Base-by-base conservation (phyloP, 768 basidiomycete genomes). In the Butyriboletus loyo region DNA sequence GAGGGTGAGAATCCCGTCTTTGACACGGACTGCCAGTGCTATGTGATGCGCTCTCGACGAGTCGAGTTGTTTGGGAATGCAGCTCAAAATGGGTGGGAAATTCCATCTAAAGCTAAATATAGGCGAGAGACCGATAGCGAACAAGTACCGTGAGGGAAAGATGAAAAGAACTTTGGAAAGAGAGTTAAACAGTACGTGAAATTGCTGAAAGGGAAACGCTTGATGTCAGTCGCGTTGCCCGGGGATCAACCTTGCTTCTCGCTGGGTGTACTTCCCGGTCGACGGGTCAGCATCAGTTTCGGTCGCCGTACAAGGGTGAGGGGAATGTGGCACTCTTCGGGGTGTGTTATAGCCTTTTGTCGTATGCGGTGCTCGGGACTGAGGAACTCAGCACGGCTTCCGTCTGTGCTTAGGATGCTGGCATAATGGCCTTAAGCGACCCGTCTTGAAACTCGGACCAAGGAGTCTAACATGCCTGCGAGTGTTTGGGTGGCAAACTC, bases 31-130 rank as follows among this genome's bases (percentile, higher is more conserved):
- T 72, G 62, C 73, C 77, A 77, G 74, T 73, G 75, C 78, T 72
- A 73, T 83, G 80, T 84, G 83, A 82, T 82, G 76, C 74, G 74
- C 82, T 81, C 79, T 86, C 83, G 70, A 84, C 76, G 83, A 86
- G 85, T 86, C 82, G 83, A 81, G 84, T 86, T 85, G 84, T 84
- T 86, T 86, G 83, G 82, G 82, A 86, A 84, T 86, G 84, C 85
- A 85, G 85, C 84, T 82, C 84, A 77, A 85, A 62, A 78, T 73
- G 84, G 83, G 83, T 83, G 85, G 84, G 85, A 82, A 84, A 84
- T 78, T 84, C 83, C 84, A 83, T 86, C 84, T 85, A 86, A 85
- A 82, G 83, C 83, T 85, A 85, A 84, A 85, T 85, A 86, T 75
- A 75, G 81, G 82, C 81, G 77, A 83, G 82, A 85, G 83, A 85